Evolutionary conservation across 352 stramenopile genomes (phyloP), one percentile per base, ranked within the genome.

Genomic region (Phytophthora boehmeriae): DNA sequence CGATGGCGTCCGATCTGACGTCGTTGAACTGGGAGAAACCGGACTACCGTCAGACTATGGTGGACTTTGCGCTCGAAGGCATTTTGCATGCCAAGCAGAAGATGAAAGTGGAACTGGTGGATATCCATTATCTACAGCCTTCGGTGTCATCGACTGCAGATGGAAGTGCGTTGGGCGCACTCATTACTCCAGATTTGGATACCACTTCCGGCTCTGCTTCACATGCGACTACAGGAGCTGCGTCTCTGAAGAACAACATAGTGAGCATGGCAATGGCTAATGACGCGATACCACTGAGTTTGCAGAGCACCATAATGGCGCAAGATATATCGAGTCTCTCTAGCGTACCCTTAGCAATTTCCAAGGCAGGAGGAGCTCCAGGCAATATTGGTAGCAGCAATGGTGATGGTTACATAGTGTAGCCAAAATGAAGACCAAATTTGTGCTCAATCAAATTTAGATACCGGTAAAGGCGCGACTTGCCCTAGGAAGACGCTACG

Each of bases 31-130:
- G 78, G 78, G 80, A 86, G 52, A 90, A 87, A 54, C 75, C 75
- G 14, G 78, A 86, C 61, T 86, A 86, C 38, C 76, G 74, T 4
- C 63, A 84, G 60, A 81, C 77, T 14, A 78, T 80, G 67, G 54
- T 89, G 13, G 77, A 89, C 60, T 84, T 88, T 44, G 67, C 77
- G 17, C 72, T 89, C 19, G 80, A 89, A 54, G 80, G 80, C 2
- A 88, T 89, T 36, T 59, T 89, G 36, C 80, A 89, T 59, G 77
- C 80, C n/a, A 72, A 79, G 28, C 80, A 88, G 63, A 89, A 89
- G 63, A 59, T 75, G 61, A 80, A 79, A 34, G 71, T 89, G 9
- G 79, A 89, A 51, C 63, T 88, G 28, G 78, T 88, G 23, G 78
- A 86, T 27, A 61, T 85, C 25, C 72, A 82, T 49, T 78, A 71